These are phyloP conservation scores for Butyriboletus appendiculatus DNA, from an alignment of 1,284 basidiomycete species.

Conservation along the genomic window DNA sequence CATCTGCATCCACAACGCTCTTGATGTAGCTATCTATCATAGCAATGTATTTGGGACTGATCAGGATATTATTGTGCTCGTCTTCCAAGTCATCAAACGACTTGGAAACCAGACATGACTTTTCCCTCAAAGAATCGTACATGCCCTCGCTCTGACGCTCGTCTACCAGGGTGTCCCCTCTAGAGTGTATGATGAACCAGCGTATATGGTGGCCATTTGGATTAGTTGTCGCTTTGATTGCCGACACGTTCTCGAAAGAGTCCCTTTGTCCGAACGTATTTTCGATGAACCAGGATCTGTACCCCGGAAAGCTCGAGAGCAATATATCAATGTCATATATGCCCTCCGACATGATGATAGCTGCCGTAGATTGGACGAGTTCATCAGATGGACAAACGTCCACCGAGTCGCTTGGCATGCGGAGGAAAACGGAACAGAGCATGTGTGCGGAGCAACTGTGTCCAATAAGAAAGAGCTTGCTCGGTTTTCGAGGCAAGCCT, in stretches of 20 bases:
- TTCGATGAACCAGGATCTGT: slow-evolving; percentile 67
- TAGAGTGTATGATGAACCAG: slow-evolving; percentile 76
- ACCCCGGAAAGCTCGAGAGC: slow-evolving; percentile 59
- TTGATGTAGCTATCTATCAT: slow-evolving; percentile 46
- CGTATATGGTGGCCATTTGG: slow-evolving; percentile 39
- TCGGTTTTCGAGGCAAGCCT: slow-evolving; percentile 23
- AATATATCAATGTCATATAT: slow-evolving; percentile 73
- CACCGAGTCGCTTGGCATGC: slow-evolving; percentile 39
- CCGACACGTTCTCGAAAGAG: slow-evolving; percentile 54
- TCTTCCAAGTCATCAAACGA: slow-evolving; percentile 48
- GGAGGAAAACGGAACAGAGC: slow-evolving; percentile 66
- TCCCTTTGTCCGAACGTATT: slow-evolving; percentile 53
- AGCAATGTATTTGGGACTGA: slow-evolving; percentile 45
- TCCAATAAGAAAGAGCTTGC: slow-evolving; percentile 60
- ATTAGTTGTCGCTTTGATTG: slow-evolving; percentile 42
- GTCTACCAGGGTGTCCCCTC: slow-evolving; percentile 69
- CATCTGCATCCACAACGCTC: slow-evolving; percentile 2
- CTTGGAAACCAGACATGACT: slow-evolving; percentile 37
- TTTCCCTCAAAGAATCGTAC: slow-evolving; percentile 50
- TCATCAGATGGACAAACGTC: slow-evolving; percentile 45
- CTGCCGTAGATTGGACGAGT: slow-evolving; percentile 52
- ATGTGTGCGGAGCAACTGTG: slow-evolving; percentile 84
- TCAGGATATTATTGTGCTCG: slow-evolving; percentile 61
- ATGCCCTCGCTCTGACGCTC: slow-evolving; percentile 60
- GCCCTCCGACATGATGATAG: slow-evolving; percentile 66